Evolutionary conservation across 352 stramenopile species (phyloP).

Genomic region (Lagenidium giganteum): DNA sequence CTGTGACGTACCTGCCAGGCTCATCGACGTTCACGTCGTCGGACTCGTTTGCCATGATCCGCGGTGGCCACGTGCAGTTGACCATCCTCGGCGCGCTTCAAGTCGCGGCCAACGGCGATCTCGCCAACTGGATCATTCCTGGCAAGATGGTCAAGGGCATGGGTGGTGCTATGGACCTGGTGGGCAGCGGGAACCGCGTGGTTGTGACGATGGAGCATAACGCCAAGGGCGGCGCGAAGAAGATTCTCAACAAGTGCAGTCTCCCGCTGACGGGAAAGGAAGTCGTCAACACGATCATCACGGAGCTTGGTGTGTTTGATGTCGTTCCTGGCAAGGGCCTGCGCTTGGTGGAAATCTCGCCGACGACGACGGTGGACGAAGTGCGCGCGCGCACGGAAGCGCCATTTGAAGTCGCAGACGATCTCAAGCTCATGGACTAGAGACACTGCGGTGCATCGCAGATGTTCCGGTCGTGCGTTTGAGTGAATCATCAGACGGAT

Average conservation of each 20-base stretch:
- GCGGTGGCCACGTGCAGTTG: constrained; percentile 93
- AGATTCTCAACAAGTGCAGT: constrained; percentile 93
- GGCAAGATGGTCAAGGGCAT: constrained; percentile 98
- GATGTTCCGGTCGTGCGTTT: too few species aligned
- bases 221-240: constrained; percentile 90
- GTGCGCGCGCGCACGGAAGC: constrained; percentile 76
- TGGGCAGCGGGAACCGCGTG: constrained; percentile 89
- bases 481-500: too few species aligned
- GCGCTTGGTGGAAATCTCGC: constrained; percentile 87
- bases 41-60: constrained; percentile 97
- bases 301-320: constrained; percentile 87
- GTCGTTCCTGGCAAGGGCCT: constrained; percentile 60
- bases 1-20: constrained; percentile 90
- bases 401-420: constrained; percentile 54
- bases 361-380: constrained; percentile 77
- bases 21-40: constrained; percentile 93
- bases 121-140: constrained; percentile 96
- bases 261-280: constrained; percentile 93
- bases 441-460: too few species aligned
- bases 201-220: constrained; percentile 98
- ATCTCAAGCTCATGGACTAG: constrained; percentile 73
- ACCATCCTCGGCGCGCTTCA: constrained; percentile 96
- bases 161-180: constrained; percentile 97
- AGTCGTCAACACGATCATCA: constrained; percentile 93
- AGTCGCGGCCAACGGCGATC: constrained; percentile 90